Base-by-base conservation (phyloP, 1,284 basidiomycete species). In the Cyathus pygmaeus region DNA sequence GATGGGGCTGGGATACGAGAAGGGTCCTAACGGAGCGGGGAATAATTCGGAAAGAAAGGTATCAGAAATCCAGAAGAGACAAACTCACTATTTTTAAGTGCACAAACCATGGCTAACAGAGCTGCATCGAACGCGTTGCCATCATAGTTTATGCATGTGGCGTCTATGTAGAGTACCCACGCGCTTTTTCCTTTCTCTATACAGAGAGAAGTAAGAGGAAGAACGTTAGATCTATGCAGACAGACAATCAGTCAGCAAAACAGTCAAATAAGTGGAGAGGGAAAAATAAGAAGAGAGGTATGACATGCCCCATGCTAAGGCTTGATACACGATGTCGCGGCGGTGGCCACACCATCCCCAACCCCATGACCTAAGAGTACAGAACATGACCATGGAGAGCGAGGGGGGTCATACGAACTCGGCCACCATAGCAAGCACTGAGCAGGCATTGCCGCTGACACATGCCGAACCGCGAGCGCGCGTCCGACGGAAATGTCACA, bases 101-200 rank as follows among this genome's bases (percentile, higher is more conserved):
- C 96, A 15, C 92, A 89, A 53, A 95, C 87, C 81, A 96, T 93
- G 0, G 95, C 95, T 17, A 98, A 75, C 2, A 98, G 83, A 0
- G 94, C 87, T 0, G 96, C 95, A 65, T 99, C 97, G 65, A 98
- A 94, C 1, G 88, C 92, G 71, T 98, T 98, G 10, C 97, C 97
- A 75, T 99, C 96, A 70, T 96, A 97, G 79, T 97, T 98, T 69
- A 99, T 93, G 77, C 96, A 98, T 4, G 92, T 94, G 30, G 95
- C 89, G 66, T 99, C 97, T 65, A 99, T 85, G 76, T 98, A 98
- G 19, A 99, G 83, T 26, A 92, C 91, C 95, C 96, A 99, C 0
- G 85, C 95, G 0, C 94, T 85, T 75, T 92, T 93, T 3, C 89
- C 90, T 0, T 88, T 86, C 21, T 92, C 84, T 56, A 99, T 98